Percentiles rank a stretch among this genome's conserved stretches.
Evolutionary conservation across 768 basidiomycete species (phyloP).

Genomic region (Suillus decipiens): DNA sequence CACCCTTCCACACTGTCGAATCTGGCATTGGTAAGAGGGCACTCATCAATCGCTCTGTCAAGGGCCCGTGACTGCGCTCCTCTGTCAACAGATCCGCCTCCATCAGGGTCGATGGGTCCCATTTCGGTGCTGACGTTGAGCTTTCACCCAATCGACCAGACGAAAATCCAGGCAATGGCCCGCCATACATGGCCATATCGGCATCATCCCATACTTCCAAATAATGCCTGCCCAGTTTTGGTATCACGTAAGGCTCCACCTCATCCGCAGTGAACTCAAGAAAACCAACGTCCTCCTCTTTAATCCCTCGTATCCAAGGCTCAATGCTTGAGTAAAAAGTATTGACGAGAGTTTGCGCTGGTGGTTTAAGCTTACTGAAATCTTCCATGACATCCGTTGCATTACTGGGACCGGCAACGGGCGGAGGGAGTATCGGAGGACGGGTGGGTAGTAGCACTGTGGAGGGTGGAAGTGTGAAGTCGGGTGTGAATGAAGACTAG

Average conservation of each 20-base stretch:
- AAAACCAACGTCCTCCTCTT: slow-evolving; percentile 95
- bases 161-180: slow-evolving; percentile 42
- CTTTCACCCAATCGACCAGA: slow-evolving; percentile 36
- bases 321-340: slow-evolving; percentile 91
- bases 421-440: slow-evolving; percentile 62
- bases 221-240: slow-evolving; percentile 85
- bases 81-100: slow-evolving; percentile 73
- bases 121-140: slow-evolving; percentile 54
- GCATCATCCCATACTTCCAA: slow-evolving; percentile 92
- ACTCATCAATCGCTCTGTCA: slow-evolving; percentile 84
- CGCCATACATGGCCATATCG: slow-evolving; percentile 59
- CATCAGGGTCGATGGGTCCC: slow-evolving; percentile 80
- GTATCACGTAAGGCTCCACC: slow-evolving; percentile 82
- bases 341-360: slow-evolving; percentile 63
- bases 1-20: slow-evolving; percentile 65
- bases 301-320: slow-evolving; percentile 84
- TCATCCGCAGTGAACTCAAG: slow-evolving; percentile 91
- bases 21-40: slow-evolving; percentile 74
- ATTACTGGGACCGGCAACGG: slow-evolving; percentile 80
- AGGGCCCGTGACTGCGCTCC: slow-evolving; percentile 80
- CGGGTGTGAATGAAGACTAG: slow-evolving; percentile 46
- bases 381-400: slow-evolving; percentile 85
- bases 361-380: slow-evolving; percentile 81
- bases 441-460: slow-evolving; percentile 56
- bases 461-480: slow-evolving; percentile 59